Base-by-base conservation (phyloP, 352 stramenopile species). In the Phytophthora multivora region DNA sequence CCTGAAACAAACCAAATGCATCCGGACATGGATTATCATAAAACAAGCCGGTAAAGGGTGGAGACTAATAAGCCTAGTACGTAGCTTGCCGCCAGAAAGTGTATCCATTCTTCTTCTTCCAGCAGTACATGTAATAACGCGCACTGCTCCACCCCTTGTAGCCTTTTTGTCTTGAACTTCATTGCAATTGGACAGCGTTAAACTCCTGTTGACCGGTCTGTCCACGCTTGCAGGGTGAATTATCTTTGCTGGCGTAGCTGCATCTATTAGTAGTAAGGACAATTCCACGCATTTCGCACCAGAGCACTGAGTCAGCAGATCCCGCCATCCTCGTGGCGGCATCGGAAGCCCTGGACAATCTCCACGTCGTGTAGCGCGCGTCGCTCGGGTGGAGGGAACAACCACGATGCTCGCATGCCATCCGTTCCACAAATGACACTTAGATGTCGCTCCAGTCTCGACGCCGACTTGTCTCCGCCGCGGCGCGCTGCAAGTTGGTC, bases 341-440 rank as follows among this genome's bases (percentile, higher is more conserved):
- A 71, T 35, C 70, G 69, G 51, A 85, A 88, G 42, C 81, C 81
- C 19, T 79, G 69, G 18, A 90, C 70, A 42, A 95, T 88, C 51
- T 83, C 80, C 54, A 75, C 61, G 39, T 95, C 83, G 23, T 83
- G 66, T 3, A 74, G 73, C 18, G 74, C 69, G 41, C 75, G 77
- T 3, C 52, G 54, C 12, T 83, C 73, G 4, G 78, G 69, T 18
- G 74, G 33, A 15, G 86, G 86, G 26, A 91, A 63, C 35, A 90
- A 69, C 86, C 86, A 95, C 21, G 74, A 81, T 16, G 50, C 65
- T 11, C 73, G 66, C 51, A 91, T 89, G 28, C 76, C 79, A 39
- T 92, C 85, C 25, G 83, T 91, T 16, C 79, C 83, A 55, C 79
- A 95, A 16, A 95, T 65, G 18, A 95, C 83, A 39, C 84, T 91